Evolutionary conservation across 345 rosid genomes (phyloP).

Genomic region (Euphorbia lathyris): DNA sequence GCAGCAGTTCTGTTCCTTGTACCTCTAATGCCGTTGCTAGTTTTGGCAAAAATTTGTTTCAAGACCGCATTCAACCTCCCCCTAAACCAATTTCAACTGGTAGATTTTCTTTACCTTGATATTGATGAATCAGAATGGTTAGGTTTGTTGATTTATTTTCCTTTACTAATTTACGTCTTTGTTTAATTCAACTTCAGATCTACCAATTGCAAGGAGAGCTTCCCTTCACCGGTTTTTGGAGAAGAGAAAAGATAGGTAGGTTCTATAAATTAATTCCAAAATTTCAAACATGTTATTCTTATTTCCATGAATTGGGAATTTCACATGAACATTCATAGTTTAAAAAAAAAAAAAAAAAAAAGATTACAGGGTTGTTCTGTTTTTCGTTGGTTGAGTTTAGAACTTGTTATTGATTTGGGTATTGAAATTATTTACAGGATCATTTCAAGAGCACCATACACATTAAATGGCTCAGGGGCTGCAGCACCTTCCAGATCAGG

Average conservation of each 20-base stretch:
- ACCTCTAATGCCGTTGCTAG: conserved; percentile 27
- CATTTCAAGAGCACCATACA: conserved; percentile 64
- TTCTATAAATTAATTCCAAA: background rate
- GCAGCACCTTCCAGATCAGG: conserved; percentile 35
- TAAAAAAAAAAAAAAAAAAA: background rate
- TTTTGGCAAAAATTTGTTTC: conserved; percentile 32
- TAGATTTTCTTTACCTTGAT: conserved; percentile 25
- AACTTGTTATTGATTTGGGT: conserved; percentile 5
- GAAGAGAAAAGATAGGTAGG: conserved; percentile 92
- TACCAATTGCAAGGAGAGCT: conserved; percentile 89
- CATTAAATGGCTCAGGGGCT: conserved; percentile 23
- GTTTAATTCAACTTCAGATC: conserved; percentile 40
- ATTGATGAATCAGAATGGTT: background rate
- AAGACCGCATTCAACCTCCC: conserved; percentile 35
- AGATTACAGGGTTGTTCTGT: too few species aligned
- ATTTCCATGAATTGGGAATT: too few species aligned
- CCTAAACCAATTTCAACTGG: conserved; percentile 47
- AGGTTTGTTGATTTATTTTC: background rate
- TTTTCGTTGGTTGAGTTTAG: background rate
- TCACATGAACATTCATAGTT: too few species aligned
- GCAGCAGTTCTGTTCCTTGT: conserved; percentile 16
- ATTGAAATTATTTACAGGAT: conserved; percentile 40
- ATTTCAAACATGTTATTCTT: background rate
- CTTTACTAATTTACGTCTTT: conserved; percentile 1
- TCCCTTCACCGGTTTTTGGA: conserved; percentile 91